phyloP scores from a whole-genome alignment of 2,329 filamentous ascomycete species.

The Nemania serpens region DNA sequence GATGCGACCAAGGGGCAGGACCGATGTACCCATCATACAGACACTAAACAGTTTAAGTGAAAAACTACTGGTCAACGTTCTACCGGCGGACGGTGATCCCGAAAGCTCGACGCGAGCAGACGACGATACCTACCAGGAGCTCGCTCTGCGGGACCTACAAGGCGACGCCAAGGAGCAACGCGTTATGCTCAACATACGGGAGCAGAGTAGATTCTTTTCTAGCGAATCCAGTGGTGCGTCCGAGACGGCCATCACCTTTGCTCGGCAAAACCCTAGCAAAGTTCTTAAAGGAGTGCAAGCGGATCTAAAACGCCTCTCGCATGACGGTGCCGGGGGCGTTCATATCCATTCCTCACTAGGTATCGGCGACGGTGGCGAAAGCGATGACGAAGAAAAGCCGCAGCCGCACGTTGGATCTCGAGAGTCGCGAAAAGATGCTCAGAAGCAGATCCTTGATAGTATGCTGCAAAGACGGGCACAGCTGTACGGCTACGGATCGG shows the following conservation, averaged over 20 bases:
- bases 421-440: slow-evolving; percentile 65
- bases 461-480: slow-evolving; percentile 66
- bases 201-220: slow-evolving; percentile 83
- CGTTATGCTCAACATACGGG: slow-evolving; percentile 84
- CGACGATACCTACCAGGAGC: slow-evolving; percentile 73
- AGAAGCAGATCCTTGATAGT: slow-evolving; percentile 68
- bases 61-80: slow-evolving; percentile 88
- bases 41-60: slow-evolving; percentile 89
- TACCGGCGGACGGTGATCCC: slow-evolving; percentile 73
- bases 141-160: slow-evolving; percentile 80
- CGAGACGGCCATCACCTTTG: slow-evolving; percentile 58
- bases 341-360: slow-evolving; percentile 69
- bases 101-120: slow-evolving; percentile 67
- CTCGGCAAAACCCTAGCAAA: slow-evolving; percentile 69
- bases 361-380: slow-evolving; percentile 71
- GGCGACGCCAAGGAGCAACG: slow-evolving; percentile 74
- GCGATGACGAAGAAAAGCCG: slow-evolving; percentile 64
- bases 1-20: slow-evolving; percentile 73
- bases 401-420: slow-evolving; percentile 70
- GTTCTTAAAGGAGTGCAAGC: slow-evolving; percentile 68
- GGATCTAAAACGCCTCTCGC: slow-evolving; percentile 61
- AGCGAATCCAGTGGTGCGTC: slow-evolving; percentile 56
- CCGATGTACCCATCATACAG: slow-evolving; percentile 85
- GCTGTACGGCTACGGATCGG: slow-evolving; percentile 56
- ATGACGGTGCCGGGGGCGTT: slow-evolving; percentile 55